Conservation (phyloP, 805 yeast genomes). For the Candida maltosa region DNA sequence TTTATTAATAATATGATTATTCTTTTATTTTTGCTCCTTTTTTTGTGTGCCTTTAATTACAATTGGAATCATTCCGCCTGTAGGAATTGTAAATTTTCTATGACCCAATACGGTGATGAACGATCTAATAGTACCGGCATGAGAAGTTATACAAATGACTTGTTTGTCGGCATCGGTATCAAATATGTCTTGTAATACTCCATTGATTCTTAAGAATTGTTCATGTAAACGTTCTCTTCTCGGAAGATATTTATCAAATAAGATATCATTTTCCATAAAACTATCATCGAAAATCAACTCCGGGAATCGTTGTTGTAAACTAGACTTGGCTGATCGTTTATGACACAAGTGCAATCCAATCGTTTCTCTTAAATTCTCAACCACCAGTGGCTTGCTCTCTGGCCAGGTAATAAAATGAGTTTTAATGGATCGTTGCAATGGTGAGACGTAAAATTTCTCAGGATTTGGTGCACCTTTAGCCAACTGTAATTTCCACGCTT, state of each 20-base stretch:
- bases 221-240: conserved; percentile 40
- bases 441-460: conserved; percentile 50
- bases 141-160: conserved; percentile 51
- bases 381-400: conserved; percentile 26
- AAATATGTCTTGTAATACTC: conserved; percentile 35
- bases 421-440: conserved; percentile 54
- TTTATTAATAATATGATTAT: background rate
- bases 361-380: conserved; percentile 56
- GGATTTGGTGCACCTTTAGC: conserved; percentile 49
- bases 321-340: conserved; percentile 39
- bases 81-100: conserved; percentile 49
- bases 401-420: conserved; percentile 51
- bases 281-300: conserved; percentile 39
- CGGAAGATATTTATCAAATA: conserved; percentile 30
- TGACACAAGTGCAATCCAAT: conserved; percentile 60
- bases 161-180: conserved; percentile 21
- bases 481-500: conserved; percentile 40
- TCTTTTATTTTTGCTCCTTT: conserved; percentile 4
- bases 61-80: conserved; percentile 60
- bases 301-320: conserved; percentile 31
- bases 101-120: conserved; percentile 50
- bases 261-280: conserved; percentile 44
- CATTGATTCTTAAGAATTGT: conserved; percentile 45
- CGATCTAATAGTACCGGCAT: conserved; percentile 58
- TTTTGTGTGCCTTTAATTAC: conserved; percentile 49